phyloP scores from a whole-genome alignment of 2,329 filamentous ascomycete genomes.

The Fusarium armeniacum region DNA sequence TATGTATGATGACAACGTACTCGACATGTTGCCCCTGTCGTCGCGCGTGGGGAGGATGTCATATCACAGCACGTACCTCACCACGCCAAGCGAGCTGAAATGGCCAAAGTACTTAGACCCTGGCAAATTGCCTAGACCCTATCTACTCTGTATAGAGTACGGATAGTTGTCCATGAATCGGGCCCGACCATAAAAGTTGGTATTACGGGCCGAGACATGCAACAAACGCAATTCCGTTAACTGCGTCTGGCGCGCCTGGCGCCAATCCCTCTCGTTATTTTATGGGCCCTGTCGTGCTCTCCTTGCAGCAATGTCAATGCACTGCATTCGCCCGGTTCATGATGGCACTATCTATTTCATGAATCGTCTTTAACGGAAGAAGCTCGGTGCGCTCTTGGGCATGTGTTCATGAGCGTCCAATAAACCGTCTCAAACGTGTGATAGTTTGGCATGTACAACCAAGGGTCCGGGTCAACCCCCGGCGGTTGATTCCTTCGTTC shows the following conservation, averaged over 20 bases:
- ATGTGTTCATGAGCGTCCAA: conserved; percentile 32
- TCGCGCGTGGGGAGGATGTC: conserved; percentile 24
- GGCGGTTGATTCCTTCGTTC: conserved; percentile 40
- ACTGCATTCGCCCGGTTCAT: conserved; percentile 16
- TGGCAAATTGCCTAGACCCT: conserved; percentile 7
- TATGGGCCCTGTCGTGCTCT: conserved; percentile 1
- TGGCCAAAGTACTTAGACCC: conserved; percentile 4
- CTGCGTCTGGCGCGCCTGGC: conserved; percentile 40
- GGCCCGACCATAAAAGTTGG: conserved; percentile 12
- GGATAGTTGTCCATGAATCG: conserved; percentile 18
- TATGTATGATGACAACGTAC: conserved; percentile 15
- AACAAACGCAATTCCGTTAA: conserved; percentile 9
- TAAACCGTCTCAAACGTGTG: conserved; percentile 42
- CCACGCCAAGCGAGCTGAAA: conserved; percentile 21
- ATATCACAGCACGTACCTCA: conserved; percentile 10
- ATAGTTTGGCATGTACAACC: conserved; percentile 19
- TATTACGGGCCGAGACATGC: conserved; percentile 20
- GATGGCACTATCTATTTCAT: conserved; percentile 12
- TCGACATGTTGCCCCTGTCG: conserved; percentile 21
- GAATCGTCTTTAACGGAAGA: conserved; percentile 14
- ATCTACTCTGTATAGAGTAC: too few relatives aligned
- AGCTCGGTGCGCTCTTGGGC: conserved; percentile 11
- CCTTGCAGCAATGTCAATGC: conserved; percentile 4
- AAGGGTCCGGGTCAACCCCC: conserved; percentile 34
- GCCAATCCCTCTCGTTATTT: conserved; percentile 9